Conservation (phyloP, 2,329 filamentous ascomycete species). For the Sarocladium brachiariae region DNA sequence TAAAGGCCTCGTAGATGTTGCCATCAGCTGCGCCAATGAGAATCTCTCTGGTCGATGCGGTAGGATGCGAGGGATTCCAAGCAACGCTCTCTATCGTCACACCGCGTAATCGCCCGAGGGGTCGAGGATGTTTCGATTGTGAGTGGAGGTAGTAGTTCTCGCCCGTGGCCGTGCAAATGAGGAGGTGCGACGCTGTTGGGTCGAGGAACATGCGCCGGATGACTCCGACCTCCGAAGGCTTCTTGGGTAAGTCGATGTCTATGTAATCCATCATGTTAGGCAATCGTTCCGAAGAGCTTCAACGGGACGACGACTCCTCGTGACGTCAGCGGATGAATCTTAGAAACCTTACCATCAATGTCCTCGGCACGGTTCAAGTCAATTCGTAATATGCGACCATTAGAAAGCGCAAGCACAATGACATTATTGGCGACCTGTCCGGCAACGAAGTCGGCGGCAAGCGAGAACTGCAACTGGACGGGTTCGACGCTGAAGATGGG, state of each 20-base stretch:
- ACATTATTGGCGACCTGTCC: slow-evolving; percentile 98
- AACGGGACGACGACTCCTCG: not conserved
- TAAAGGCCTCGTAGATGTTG: slow-evolving; percentile 89
- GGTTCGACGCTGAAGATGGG: slow-evolving; percentile 94
- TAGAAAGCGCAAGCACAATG: slow-evolving; percentile 83
- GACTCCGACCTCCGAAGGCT: slow-evolving; percentile 80
- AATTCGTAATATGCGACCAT: slow-evolving; percentile 86
- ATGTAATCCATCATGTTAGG: slow-evolving; percentile 10
- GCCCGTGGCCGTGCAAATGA: slow-evolving; percentile 83
- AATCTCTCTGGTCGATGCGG: slow-evolving; percentile 90
- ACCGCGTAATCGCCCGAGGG: slow-evolving; percentile 73
- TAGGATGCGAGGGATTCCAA: slow-evolving; percentile 91
- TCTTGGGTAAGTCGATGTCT: slow-evolving; percentile 97
- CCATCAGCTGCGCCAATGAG: slow-evolving; percentile 87
- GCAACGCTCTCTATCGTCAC: slow-evolving; percentile 84
- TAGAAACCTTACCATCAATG: slow-evolving; percentile 64
- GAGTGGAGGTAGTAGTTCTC: slow-evolving; percentile 98
- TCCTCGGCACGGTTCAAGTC: slow-evolving; percentile 90
- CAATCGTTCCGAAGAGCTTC: not conserved
- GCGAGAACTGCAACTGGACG: slow-evolving; percentile 88
- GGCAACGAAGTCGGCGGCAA: slow-evolving; percentile 92
- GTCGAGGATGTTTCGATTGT: slow-evolving; percentile 81
- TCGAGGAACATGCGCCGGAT: slow-evolving; percentile 97
- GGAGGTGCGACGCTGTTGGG: slow-evolving; percentile 87
- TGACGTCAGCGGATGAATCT: not conserved